These are phyloP conservation scores for Herpetomonas samuelpessoai DNA, from an alignment of 208 protist species.

Conservation along the genomic window DNA sequence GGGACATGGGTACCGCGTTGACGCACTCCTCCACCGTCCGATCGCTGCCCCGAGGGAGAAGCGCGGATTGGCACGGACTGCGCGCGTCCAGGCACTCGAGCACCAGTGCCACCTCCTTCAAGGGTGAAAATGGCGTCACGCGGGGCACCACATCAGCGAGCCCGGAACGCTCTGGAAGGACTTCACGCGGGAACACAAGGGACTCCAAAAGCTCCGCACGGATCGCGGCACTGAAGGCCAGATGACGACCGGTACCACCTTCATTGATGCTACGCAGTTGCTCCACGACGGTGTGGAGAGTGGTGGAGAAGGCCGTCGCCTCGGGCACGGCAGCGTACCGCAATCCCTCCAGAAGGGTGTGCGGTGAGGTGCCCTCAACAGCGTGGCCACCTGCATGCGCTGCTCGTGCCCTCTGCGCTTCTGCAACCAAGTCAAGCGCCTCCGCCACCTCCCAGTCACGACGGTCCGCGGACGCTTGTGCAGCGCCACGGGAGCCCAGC, in stretches of 20 bases:
- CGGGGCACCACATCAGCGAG: not conserved
- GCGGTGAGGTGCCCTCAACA: not conserved
- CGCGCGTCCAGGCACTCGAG: not conserved
- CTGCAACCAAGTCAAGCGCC: not conserved
- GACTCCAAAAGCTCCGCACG: not conserved
- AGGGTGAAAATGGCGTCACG: not conserved
- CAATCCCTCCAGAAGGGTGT: not conserved
- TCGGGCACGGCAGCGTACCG: not conserved
- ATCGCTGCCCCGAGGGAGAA: not conserved
- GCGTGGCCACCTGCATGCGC: not conserved
- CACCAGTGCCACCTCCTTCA: conserved; percentile 2
- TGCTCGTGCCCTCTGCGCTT: too few relatives aligned
- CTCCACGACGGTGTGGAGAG: not conserved
- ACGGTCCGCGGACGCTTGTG: too few relatives aligned
- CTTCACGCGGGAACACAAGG: not conserved
- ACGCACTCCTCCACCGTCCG: not conserved
- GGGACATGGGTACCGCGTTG: not conserved
- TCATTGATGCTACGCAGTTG: not conserved
- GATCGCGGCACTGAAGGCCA: not conserved
- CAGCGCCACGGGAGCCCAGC: too few relatives aligned
- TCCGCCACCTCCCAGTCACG: not conserved
- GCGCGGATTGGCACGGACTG: not conserved
- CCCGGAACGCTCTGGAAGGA: not conserved
- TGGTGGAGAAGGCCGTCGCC: not conserved
- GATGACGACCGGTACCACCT: not conserved